Base-by-base conservation (phyloP, 306 rosid species). In the Pyrus betulifolia region DNA sequence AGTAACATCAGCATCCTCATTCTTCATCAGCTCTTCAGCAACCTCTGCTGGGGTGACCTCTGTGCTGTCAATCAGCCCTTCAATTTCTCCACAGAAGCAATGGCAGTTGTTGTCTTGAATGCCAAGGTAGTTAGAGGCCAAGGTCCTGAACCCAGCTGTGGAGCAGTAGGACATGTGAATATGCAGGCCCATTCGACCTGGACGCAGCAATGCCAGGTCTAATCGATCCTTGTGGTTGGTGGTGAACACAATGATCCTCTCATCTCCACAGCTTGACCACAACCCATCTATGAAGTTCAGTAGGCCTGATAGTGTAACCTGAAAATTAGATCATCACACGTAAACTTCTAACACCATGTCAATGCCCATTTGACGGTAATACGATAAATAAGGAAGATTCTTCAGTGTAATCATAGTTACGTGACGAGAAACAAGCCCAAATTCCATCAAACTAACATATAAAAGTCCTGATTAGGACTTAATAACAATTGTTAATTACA, bases 181-280 rank as follows among this genome's bases (percentile, higher is more conserved):
- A 74, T 87, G 91, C 84, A 78, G 59, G 76, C 87, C 91, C 93
- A 89, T 89, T 5, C 93, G 83, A 49, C 93, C 87, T 0, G 89
- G 85, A 0, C 87, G 79, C 73, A 89, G 23, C 74, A 89, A 67
- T 0, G 88, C 88, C 0, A 88, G 77, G 8, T 89, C 91, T 2
- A 89, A 68, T 74, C 49, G 77, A 0, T 89, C 91, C 64, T 35
- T 80, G 65, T 87, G 88, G 12, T 85, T 87, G 4, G 93, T 85
- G 2, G 91, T 89, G 33, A 89, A 85, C 9, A 89, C 42, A 5
- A 89, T 59, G 44, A 89, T 85, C 21, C 89, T 27, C 60, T 89
- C 87, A n/a, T 87, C 93, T 14, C 88, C 88, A 12, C 80, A 77
- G 57, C 89, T 78, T 28, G 93, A 83, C 91, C 91, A 85, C 61